Evolutionary conservation across 768 basidiomycete genomes (phyloP), one percentile per base, ranked within the genome.

Genomic region (Boletus rubropictus): DNA sequence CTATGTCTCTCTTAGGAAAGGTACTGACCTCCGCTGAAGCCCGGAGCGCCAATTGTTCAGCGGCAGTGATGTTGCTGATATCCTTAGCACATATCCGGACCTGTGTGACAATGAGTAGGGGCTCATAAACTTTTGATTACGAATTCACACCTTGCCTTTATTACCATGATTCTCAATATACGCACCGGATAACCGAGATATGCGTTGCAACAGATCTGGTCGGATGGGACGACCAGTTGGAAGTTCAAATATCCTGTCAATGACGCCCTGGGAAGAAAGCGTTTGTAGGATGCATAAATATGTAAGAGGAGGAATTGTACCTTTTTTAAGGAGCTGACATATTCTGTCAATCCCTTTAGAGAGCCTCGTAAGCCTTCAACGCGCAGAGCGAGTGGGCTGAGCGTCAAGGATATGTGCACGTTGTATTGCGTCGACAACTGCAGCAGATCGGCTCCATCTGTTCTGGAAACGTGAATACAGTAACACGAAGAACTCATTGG

Each of bases 131-230:
- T 7, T 35, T 9, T n/a, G 5, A 3, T 31, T n/a, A 39, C 45
- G 31, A 36, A 41, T 35, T 35, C 63, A 49, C 52, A 80, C 82
- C 65, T 72, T 70, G 49, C 76, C 74, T 44, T 69, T 65, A 34
- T 62, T 55, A 20, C 72, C 74, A 22, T 71, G 56, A 48, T 72
- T 74, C 59, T 86, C 81, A 5, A 81, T 62, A 52, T 82, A 81
- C 4, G 82, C 86, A 36, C 79, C 80, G 7, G 84, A 73, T 17
- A 78, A 47, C 43, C 83, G 80, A n/a, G 88, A 89, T 49, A 89
- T 78, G 22, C 72, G 73, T 50, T 80, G 78, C 18, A 83, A 55
- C n/a, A 79, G 51, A 44, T 77, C 75, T 9, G 66, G 55, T 1
- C 63, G 66, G 33, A 86, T 56, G n/a, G 68, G 62, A 36, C 56